These are phyloP conservation scores for Salix viminalis DNA, from an alignment of 345 rosid genomes.

Conservation along the genomic window DNA sequence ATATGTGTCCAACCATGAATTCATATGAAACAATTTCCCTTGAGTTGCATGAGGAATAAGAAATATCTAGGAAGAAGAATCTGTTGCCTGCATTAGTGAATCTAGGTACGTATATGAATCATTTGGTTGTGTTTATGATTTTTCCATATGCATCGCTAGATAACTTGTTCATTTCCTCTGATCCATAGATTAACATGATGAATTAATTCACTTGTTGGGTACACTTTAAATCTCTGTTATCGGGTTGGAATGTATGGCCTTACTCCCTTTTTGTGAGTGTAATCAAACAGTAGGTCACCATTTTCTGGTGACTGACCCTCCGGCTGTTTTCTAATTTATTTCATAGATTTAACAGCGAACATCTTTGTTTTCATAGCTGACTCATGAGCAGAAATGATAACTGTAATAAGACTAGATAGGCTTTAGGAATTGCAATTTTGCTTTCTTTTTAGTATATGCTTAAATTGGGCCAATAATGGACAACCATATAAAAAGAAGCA, in stretches of 20 bases:
- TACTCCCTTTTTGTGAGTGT: neutral
- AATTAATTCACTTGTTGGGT: neutral
- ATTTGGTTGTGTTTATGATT: neutral
- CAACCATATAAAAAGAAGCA: neutral
- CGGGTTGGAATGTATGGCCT: neutral
- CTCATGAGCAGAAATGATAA: neutral
- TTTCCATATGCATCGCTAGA: neutral
- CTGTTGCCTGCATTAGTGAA: slow-evolving; percentile 2
- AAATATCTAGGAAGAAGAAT: neutral
- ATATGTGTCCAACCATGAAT: neutral
- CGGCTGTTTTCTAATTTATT: neutral
- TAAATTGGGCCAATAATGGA: neutral
- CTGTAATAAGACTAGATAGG: neutral
- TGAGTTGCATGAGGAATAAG: slow-evolving; percentile 11
- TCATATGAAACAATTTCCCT: neutral
- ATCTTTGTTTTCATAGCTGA: neutral
- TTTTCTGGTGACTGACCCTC: neutral
- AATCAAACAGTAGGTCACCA: neutral
- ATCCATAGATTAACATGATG: neutral
- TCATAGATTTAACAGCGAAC: neutral
- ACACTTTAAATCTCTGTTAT: neutral
- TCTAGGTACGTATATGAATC: slow-evolving; percentile 3
- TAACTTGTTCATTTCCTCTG: neutral
- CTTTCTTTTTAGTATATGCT: neutral
- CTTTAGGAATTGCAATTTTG: neutral